Base-by-base conservation (phyloP, 345 rosid species). In the Eucalyptus lansdowneana region DNA sequence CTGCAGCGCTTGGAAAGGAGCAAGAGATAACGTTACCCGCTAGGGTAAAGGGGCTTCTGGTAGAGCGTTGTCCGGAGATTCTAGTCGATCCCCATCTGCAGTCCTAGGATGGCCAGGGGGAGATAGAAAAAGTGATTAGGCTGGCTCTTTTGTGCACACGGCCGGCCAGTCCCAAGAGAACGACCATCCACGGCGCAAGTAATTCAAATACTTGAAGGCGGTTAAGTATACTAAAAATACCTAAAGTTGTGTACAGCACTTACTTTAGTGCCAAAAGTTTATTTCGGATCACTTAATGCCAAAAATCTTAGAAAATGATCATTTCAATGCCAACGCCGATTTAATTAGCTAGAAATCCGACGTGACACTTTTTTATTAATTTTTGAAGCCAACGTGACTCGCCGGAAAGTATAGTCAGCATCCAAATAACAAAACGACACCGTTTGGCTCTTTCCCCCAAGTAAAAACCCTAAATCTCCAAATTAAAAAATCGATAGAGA, bases 281-380 rank as follows among this genome's bases (percentile, higher is more conserved):
- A 53, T 19, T 53, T 53, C 0, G 1, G 5, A 53, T 8, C 10
- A 19, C 5, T 53, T 19, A 19, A 53, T 53, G 2, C 4, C 58
- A 8, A 53, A 21, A 53, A 53, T 0, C 24, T 21, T 53, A 53
- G 2, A 53, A 53, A 53, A 53, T 53, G 11, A 53, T 53, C 1
- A 53, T 53, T 53, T 53, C 2, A 7, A 0, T 53, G 10, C 0
- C 5, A 53, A 53, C 1, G 0, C 24, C 11, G 0, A 1, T 19
- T 0, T 53, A 5, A 53, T 53, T 53, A 2, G 25, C 0, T 8
- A 1, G 9, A 19, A 53, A 53, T 53, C 10, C 0, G 5, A 19
- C 4, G 0, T 19, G 0, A 0, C 0, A 53, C 25, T 53, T 53
- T 53, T 53, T 53, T 53, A 8, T 53, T 53, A 53, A 53, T 4